phyloP scores from a whole-genome alignment of 495 filamentous ascomycete genomes.

The Penicillium fimorum region DNA sequence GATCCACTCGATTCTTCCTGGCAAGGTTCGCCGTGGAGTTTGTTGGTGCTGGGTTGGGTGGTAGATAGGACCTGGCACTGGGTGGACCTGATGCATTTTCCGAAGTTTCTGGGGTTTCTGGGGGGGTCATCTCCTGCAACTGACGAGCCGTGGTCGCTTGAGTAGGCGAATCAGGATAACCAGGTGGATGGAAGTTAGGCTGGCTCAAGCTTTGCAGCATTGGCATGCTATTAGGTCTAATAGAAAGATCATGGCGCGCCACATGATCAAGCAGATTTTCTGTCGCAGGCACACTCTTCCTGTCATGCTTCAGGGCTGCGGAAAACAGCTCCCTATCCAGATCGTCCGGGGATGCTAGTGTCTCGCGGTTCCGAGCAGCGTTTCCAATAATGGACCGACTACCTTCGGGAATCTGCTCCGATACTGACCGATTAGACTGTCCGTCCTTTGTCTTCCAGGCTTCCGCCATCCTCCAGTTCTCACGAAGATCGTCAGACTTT shows the following conservation, averaged over 20 bases:
- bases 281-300: conserved; percentile 5
- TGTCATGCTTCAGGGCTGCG: conserved; percentile 27
- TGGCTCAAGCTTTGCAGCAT: conserved; percentile 5
- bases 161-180: not conserved
- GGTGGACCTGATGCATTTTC: not conserved
- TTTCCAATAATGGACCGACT: not conserved
- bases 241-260: not conserved
- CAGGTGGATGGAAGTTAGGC: not conserved
- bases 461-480: conserved; percentile 30
- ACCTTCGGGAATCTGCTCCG: not conserved
- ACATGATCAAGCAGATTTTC: not conserved
- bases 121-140: conserved; percentile 1
- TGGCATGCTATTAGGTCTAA: conserved; percentile 4
- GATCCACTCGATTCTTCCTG: conserved; percentile 12
- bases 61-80: not conserved
- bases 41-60: not conserved
- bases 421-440: not conserved
- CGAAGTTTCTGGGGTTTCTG: not conserved
- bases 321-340: conserved; percentile 35
- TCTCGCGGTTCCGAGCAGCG: conserved; percentile 1
- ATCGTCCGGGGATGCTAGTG: conserved; percentile 11
- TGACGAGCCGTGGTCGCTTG: conserved; percentile 11
- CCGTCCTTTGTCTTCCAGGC: conserved; percentile 21
- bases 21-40: conserved; percentile 3
- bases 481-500: conserved; percentile 27